Conservation (phyloP, 2,329 filamentous ascomycete species). For the Cordyceps militaris region DNA sequence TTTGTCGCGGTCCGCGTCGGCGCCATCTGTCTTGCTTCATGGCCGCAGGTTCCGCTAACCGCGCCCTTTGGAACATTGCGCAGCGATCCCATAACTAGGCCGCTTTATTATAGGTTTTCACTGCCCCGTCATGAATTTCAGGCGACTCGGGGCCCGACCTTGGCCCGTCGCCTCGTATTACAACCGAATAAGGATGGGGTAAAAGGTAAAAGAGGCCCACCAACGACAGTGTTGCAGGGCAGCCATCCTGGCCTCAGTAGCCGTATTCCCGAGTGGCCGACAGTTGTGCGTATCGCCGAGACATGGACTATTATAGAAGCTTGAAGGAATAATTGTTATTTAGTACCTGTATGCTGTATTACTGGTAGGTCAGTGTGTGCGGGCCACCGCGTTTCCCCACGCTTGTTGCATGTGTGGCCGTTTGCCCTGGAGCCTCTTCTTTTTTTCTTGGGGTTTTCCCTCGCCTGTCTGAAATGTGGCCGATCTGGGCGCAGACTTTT, state of each 20-base stretch:
- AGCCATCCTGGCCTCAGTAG: background rate
- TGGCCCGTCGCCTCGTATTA: background rate
- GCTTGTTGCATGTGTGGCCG: background rate
- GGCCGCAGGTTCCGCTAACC: background rate
- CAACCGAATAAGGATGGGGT: constrained; percentile 2
- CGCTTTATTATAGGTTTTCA: background rate
- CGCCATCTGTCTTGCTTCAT: background rate
- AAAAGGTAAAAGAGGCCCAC: background rate
- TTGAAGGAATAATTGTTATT: too few species aligned
- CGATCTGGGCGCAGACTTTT: background rate
- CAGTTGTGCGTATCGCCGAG: constrained; percentile 7
- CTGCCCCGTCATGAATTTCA: background rate
- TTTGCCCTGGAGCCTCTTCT: background rate
- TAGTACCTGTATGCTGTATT: too few species aligned
- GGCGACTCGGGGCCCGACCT: background rate
- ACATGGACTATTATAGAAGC: background rate
- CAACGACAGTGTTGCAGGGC: background rate
- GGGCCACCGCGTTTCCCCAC: too few species aligned
- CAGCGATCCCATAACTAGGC: background rate
- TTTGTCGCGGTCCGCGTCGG: constrained; percentile 2
- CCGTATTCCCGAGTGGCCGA: constrained; percentile 4
- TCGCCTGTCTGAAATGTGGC: background rate
- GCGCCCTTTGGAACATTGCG: background rate
- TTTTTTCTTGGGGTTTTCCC: background rate
- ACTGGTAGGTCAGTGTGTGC: too few species aligned